Conservation (phyloP, 176 grass and related monocot species). For the Eragrostis curvula region DNA sequence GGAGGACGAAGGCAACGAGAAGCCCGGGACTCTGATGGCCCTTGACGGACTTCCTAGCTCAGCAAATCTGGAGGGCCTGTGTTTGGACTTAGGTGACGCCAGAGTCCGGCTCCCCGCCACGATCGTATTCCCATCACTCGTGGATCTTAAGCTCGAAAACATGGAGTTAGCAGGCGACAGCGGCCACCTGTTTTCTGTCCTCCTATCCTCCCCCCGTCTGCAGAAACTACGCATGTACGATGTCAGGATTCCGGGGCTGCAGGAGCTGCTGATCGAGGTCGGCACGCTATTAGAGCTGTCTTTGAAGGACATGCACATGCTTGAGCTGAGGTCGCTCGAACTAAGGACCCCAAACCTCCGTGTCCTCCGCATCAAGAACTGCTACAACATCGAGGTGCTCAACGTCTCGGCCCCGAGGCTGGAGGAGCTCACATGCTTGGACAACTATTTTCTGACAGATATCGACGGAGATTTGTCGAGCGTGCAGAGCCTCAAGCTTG, state of each 20-base stretch:
- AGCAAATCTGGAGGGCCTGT: background rate
- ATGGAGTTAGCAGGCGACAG: background rate
- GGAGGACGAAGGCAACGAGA: background rate
- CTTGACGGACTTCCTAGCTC: background rate
- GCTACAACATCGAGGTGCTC: background rate
- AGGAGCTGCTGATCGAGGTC: background rate
- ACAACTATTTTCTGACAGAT: fast-evolving
- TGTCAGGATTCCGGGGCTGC: fast-evolving
- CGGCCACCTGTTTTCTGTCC: background rate
- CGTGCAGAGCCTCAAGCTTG: background rate
- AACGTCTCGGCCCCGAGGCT: background rate
- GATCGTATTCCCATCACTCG: background rate
- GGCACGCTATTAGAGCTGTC: background rate
- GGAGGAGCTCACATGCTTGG: background rate
- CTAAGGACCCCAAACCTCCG: background rate
- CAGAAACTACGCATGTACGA: background rate
- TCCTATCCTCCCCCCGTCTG: conserved; percentile 9
- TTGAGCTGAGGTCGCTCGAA: background rate
- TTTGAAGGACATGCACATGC: background rate
- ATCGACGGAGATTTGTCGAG: background rate
- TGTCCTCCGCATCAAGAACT: background rate
- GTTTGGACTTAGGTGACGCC: background rate
- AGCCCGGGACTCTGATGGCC: background rate
- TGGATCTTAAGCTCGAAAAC: background rate
- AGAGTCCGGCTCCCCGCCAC: background rate